Evolutionary conservation across 495 filamentous ascomycete species (phyloP), one percentile per base, ranked within the genome.

Genomic region (Pyrenula aspistea): DNA sequence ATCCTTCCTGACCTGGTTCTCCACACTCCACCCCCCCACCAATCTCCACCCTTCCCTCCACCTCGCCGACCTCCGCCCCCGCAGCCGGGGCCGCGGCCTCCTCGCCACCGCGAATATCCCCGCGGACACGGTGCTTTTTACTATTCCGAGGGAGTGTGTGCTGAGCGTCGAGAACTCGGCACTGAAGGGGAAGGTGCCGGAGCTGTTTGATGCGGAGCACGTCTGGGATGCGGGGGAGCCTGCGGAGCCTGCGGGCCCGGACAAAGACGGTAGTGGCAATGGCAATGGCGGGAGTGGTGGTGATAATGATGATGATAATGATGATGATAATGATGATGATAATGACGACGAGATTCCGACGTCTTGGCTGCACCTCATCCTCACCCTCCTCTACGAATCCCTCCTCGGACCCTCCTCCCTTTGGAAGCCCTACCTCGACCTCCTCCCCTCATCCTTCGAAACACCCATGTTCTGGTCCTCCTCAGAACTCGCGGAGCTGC

Each of bases 391-490:
- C 11, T 85, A 87, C 64, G 90, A 96, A 70, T 82, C 83, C 61
- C 65, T 82, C 20, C 76, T 72, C 31, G 80, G 84, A 2, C 65
- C 72, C 0, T 64, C 71, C 1, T 93, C 89, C 1, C 65, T 63
- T 36, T 97, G 91, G 91, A 78, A 77, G 22, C 80, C 83, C 0
- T 97, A 97, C 71, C 80, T 96, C 59, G 75, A 79, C n/a, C 73
- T 96, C 48, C 74, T 97, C 12, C 92, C 91, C 0, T 62, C 64
- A n/a, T 64, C 77, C 20, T 94, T 97, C 59, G 79, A 95, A 67
- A 95, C 89, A 1, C 75, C 93, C 61, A 94, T 96, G 81, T 96
- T 91, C 71, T 97, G 92, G 92, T 78, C 83, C 1, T 65, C 76
- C 4, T 65, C 70, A 0, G 90, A 96, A 68, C 72, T 96, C 15